phyloP scores from a whole-genome alignment of 768 basidiomycete species.

The Serendipita sp. region DNA sequence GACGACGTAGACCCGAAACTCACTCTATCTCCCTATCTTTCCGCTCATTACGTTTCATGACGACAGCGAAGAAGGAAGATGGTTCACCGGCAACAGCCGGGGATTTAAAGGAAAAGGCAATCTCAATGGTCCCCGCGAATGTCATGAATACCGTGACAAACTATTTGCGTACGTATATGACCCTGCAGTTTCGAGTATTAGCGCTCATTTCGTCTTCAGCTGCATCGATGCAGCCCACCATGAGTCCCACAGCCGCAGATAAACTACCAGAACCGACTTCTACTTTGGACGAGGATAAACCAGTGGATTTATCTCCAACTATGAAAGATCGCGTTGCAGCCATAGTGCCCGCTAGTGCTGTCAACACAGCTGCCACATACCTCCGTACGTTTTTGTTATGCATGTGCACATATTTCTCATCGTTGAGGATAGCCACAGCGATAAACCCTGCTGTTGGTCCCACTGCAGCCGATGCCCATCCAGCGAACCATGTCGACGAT shows the following conservation, averaged over 20 bases:
- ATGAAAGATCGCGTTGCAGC: not conserved
- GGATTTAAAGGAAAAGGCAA: not conserved
- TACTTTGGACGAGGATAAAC: not conserved
- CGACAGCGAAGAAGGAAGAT: not conserved
- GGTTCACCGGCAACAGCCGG: not conserved
- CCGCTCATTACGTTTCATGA: too few relatives aligned
- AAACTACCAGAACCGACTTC: not conserved
- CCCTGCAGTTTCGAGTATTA: not conserved
- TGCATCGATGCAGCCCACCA: not conserved
- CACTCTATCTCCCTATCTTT: not conserved
- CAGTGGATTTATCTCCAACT: not conserved
- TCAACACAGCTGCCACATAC: not conserved
- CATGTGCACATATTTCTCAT: not conserved
- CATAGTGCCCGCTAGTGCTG: not conserved
- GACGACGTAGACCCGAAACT: not conserved
- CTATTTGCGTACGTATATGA: not conserved
- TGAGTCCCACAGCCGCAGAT: not conserved
- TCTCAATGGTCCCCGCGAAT: not conserved
- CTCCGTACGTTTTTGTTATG: not conserved
- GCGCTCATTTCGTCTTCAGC: not conserved
- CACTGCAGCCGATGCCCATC: not conserved
- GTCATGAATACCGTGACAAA: not conserved
- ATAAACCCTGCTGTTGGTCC: not conserved
- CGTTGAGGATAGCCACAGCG: not conserved
- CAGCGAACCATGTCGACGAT: not conserved